Percentiles rank a stretch among this genome's conserved stretches.
phyloP scores from a whole-genome alignment of 129 eudicot species.

The Tagetes erecta region DNA sequence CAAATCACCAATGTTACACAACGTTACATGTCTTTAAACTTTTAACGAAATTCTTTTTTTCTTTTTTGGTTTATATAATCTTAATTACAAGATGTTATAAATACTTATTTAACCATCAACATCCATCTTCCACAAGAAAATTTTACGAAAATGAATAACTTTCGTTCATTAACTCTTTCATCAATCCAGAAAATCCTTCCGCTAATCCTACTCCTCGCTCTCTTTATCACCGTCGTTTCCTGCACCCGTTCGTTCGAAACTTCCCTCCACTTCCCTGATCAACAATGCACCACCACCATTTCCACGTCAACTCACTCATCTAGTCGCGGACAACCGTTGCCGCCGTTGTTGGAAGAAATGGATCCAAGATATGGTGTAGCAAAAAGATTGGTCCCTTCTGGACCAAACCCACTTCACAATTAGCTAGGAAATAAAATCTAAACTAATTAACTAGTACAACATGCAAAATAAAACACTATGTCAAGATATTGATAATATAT shows the following conservation, averaged over 20 bases:
- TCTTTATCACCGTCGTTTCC: not conserved
- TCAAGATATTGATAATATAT: too few species aligned
- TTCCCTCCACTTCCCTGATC: not conserved
- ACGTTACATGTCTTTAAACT: too few species aligned
- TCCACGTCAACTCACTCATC: conserved; percentile 20
- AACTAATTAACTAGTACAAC: too few species aligned
- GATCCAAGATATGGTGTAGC: conserved; percentile 81
- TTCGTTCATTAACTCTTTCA: conserved; percentile 20
- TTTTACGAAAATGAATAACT: conserved; percentile 25
- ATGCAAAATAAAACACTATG: too few species aligned
- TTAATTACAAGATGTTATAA: not conserved
- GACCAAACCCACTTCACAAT: conserved; percentile 93
- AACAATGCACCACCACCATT: conserved; percentile 34
- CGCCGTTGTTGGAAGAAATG: conserved; percentile 35
- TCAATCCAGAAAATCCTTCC: not conserved
- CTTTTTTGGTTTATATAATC: too few species aligned
- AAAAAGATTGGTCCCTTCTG: conserved; percentile 81
- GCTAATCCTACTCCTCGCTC: conserved; percentile 27
- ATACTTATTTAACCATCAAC: conserved; percentile 16
- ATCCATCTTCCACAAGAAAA: conserved; percentile 22
- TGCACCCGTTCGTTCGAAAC: conserved; percentile 4
- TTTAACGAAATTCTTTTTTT: too few species aligned
- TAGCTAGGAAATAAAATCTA: not conserved
- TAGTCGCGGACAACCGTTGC: not conserved
- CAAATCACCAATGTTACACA: too few species aligned